These are phyloP conservation scores for Colletotrichum plurivorum DNA, from an alignment of 2,329 filamentous ascomycete species.

Conservation along the genomic window DNA sequence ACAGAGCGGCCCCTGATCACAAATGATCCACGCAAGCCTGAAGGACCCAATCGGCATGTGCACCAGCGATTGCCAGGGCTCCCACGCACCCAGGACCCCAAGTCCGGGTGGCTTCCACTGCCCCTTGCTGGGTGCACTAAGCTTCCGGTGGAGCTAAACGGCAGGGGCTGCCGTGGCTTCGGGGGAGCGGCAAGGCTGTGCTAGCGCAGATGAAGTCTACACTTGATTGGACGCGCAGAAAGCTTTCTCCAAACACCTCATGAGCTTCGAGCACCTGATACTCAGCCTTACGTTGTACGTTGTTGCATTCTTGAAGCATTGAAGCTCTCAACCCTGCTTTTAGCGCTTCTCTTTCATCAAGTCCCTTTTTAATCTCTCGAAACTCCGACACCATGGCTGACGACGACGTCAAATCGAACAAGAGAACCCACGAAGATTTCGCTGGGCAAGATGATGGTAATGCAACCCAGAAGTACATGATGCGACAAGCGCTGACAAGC, in stretches of 20 bases:
- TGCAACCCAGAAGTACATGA: conserved; percentile 12
- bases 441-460: conserved; percentile 62
- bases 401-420: conserved; percentile 57
- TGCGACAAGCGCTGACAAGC: conserved; percentile 9
- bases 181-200: conserved; percentile 24
- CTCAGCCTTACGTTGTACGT: conserved; percentile 30
- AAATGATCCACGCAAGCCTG: conserved; percentile 24
- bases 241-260: conserved; percentile 8
- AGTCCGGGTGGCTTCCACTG: too few species aligned
- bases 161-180: not conserved
- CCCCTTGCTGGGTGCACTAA: not conserved
- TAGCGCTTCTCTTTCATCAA: too few species aligned
- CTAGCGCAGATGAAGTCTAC: not conserved
- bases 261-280: conserved; percentile 11
- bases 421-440: conserved; percentile 71
- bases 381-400: conserved; percentile 48
- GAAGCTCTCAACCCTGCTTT: too few species aligned
- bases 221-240: conserved; percentile 33
- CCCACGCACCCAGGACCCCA: not conserved
- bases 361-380: too few species aligned
- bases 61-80: conserved; percentile 11
- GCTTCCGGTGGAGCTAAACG: conserved; percentile 14
- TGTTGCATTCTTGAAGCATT: too few species aligned
- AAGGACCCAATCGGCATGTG: conserved; percentile 26
- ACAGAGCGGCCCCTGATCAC: conserved; percentile 25